Percentiles rank a stretch among this genome's conserved stretches.
phyloP scores from a whole-genome alignment of 768 basidiomycete species.

The Rhodotorula paludigena region DNA sequence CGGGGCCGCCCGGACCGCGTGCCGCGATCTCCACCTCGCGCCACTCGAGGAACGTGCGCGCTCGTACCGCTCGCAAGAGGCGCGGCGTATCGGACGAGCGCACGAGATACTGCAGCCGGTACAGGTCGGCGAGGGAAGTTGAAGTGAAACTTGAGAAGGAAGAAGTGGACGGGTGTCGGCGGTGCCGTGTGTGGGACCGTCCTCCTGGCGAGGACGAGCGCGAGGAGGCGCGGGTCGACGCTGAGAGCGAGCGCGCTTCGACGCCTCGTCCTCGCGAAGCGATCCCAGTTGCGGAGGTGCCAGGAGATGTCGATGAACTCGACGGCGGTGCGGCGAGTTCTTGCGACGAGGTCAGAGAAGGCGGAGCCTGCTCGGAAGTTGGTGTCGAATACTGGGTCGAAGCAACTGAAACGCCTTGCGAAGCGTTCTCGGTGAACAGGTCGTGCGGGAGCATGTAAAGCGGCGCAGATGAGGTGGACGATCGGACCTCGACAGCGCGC shows the following conservation, averaged over 20 bases:
- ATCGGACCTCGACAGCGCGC: neutral
- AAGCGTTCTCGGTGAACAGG: conserved; percentile 14
- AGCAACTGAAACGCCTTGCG: neutral
- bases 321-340: neutral
- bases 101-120: conserved; percentile 6
- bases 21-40: conserved; percentile 31
- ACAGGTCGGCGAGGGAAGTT: conserved; percentile 11
- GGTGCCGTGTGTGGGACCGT: neutral
- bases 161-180: neutral
- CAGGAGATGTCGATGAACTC: neutral
- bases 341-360: neutral
- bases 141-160: neutral
- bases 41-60: conserved; percentile 26
- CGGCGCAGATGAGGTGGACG: neutral
- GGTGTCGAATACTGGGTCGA: conserved; percentile 8
- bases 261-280: neutral
- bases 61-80: neutral
- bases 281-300: conserved; percentile 5
- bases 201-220: conserved; percentile 1
- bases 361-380: neutral
- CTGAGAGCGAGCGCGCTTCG: conserved; percentile 3
- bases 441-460: conserved; percentile 28
- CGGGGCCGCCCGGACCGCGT: no score
- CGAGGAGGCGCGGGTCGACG: conserved; percentile 6
- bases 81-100: neutral